Evolutionary conservation across 176 grass and related monocot species (phyloP).

Genomic region (Aechmea fasciata): DNA sequence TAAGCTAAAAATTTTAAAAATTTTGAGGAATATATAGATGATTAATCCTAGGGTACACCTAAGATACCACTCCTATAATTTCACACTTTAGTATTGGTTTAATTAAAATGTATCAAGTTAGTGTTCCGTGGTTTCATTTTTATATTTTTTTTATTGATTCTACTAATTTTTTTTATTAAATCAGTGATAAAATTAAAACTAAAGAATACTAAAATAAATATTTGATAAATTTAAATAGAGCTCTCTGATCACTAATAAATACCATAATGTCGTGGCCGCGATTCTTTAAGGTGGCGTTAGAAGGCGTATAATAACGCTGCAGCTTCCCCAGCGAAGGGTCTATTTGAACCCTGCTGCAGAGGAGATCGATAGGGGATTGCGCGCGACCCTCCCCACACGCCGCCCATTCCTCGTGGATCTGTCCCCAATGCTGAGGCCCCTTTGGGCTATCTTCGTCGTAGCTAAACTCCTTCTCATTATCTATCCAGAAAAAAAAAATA

Average conservation of each 20-base stretch:
- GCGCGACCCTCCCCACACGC: constrained; percentile 34
- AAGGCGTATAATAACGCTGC: constrained; percentile 34
- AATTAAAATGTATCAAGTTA: too few relatives aligned
- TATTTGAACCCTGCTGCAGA: constrained; percentile 14
- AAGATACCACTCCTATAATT: too few relatives aligned
- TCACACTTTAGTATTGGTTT: too few relatives aligned
- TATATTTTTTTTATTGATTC: too few relatives aligned
- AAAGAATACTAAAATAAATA: too few relatives aligned
- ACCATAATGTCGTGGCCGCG: constrained; percentile 78
- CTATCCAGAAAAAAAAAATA: constrained; percentile 3
- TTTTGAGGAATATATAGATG: too few relatives aligned
- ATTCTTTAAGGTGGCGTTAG: constrained; percentile 34
- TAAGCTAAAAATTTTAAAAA: too few relatives aligned
- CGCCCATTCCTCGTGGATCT: constrained; percentile 47
- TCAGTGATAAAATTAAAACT: too few relatives aligned
- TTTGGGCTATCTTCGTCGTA: constrained; percentile 21
- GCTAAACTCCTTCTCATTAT: constrained; percentile 49
- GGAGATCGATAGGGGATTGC: constrained; percentile 74
- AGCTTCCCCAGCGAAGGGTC: constrained; percentile 36
- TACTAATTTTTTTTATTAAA: too few relatives aligned
- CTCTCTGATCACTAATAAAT: background rate
- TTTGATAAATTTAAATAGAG: too few relatives aligned
- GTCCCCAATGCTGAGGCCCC: constrained; percentile 55
- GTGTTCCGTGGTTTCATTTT: too few relatives aligned
- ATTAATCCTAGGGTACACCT: too few relatives aligned